Evolutionary conservation across 495 filamentous ascomycete species (phyloP).

Genomic region (Talaromyces proteolyticus): DNA sequence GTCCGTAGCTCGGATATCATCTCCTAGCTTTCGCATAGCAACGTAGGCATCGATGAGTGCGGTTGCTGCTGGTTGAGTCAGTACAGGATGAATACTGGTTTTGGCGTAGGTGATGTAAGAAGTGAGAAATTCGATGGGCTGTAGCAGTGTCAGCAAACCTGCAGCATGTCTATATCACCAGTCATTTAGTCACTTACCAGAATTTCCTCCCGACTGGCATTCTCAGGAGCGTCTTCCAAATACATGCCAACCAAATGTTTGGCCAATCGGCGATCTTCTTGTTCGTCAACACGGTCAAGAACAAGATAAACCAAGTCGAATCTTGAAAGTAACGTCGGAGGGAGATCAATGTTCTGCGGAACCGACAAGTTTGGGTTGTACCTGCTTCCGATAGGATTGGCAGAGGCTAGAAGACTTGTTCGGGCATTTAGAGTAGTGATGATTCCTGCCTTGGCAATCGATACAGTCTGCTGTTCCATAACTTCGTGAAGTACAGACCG

Average conservation of each 20-base stretch:
- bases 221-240: conserved; percentile 85
- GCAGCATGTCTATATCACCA: no score
- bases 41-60: conserved; percentile 86
- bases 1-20: conserved; percentile 88
- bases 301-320: conserved; percentile 98
- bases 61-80: conserved; percentile 69
- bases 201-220: conserved; percentile 70
- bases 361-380: conserved; percentile 95
- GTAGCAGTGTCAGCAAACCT: neutral
- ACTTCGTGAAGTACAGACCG: conserved; percentile 97
- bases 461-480: conserved; percentile 99
- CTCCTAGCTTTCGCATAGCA: conserved; percentile 91
- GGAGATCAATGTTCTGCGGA: conserved; percentile 96
- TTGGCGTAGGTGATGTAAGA: conserved; percentile 97
- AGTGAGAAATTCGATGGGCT: conserved; percentile 93
- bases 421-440: conserved; percentile 96
- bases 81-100: conserved; percentile 71
- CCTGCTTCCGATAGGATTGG: conserved; percentile 95
- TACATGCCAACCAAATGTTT: conserved; percentile 97
- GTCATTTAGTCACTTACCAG: conserved; percentile 52
- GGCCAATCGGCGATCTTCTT: conserved; percentile 78
- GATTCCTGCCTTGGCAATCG: conserved; percentile 97
- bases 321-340: conserved; percentile 87
- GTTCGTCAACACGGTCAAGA: conserved; percentile 87
- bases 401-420: conserved; percentile 89